A percentile compares a stretch with the other conserved stretches of the same genome.
These are phyloP conservation scores for Pachyrhizus erosus DNA, from an alignment of 306 rosid genomes.

Conservation along the genomic window DNA sequence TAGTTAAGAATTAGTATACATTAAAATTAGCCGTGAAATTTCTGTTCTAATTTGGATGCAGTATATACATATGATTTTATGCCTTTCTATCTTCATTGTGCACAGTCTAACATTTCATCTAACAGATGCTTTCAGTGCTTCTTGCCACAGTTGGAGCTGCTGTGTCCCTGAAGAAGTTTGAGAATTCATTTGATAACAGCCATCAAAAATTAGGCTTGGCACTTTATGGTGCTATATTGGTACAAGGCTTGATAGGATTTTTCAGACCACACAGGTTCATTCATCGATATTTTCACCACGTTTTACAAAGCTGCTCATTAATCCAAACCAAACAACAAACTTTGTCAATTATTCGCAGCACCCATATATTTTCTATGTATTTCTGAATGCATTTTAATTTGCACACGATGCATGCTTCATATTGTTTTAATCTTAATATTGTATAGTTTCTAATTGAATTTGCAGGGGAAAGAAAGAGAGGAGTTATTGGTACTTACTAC, in stretches of 20 bases:
- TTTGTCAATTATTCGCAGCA: neutral
- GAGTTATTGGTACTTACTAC: constrained; percentile 76
- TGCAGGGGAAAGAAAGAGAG: constrained; percentile 85
- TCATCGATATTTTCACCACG: neutral
- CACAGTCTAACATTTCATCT: constrained; percentile 33
- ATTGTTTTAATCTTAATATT: neutral
- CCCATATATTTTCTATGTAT: neutral
- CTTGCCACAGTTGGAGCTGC: constrained; percentile 85
- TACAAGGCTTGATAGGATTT: constrained; percentile 77
- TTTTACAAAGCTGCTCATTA: neutral
- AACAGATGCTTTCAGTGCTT: constrained; percentile 71
- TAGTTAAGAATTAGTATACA: constrained; percentile 22
- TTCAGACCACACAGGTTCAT: constrained; percentile 91
- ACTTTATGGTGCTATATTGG: constrained; percentile 74
- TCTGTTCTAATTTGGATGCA: neutral
- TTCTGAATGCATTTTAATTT: constrained; percentile 8
- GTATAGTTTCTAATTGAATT: neutral
- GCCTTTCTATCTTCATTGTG: neutral
- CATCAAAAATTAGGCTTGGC: constrained; percentile 94
- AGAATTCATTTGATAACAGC: constrained; percentile 85
- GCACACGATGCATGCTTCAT: neutral
- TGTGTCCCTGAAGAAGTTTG: constrained; percentile 79
- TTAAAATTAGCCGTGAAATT: neutral
- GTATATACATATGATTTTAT: neutral
- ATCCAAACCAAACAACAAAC: constrained; percentile 9